A percentile compares a stretch with the other conserved stretches of the same genome.
Evolutionary conservation across 2,329 filamentous ascomycete genomes (phyloP).

Genomic region (Aureobasidium leucospermi): DNA sequence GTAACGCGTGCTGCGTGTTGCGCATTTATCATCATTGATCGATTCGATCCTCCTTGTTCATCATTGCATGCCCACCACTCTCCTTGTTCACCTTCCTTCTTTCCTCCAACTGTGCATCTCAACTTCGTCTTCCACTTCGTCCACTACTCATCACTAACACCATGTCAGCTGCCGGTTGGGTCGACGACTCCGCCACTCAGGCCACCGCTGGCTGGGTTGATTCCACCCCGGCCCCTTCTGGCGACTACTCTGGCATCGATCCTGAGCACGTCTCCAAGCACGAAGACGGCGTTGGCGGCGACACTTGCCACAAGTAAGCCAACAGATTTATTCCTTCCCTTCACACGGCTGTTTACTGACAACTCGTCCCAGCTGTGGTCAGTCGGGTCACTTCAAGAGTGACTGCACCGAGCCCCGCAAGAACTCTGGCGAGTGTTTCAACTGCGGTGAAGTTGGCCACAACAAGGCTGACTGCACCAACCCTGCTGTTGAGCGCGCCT

Average conservation of each 20-base stretch:
- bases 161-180: constrained; percentile 5
- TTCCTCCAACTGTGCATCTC: background rate
- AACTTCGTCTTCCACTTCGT: background rate
- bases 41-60: background rate
- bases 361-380: constrained; percentile 30
- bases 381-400: constrained; percentile 35
- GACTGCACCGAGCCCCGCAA: constrained; percentile 35
- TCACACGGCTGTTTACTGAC: constrained; percentile 22
- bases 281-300: constrained; percentile 18
- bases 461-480: constrained; percentile 57
- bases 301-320: constrained; percentile 35
- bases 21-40: background rate
- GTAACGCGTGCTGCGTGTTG: background rate
- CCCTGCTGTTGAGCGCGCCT: constrained; percentile 43
- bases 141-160: background rate
- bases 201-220: background rate
- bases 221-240: background rate
- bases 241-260: background rate
- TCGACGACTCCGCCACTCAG: background rate
- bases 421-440: constrained; percentile 49
- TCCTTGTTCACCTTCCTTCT: background rate
- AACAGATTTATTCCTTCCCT: background rate
- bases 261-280: constrained; percentile 9
- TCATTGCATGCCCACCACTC: background rate
- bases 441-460: constrained; percentile 55